Conservation (phyloP, 139 green algal species). For the Chlorella sp. region DNA sequence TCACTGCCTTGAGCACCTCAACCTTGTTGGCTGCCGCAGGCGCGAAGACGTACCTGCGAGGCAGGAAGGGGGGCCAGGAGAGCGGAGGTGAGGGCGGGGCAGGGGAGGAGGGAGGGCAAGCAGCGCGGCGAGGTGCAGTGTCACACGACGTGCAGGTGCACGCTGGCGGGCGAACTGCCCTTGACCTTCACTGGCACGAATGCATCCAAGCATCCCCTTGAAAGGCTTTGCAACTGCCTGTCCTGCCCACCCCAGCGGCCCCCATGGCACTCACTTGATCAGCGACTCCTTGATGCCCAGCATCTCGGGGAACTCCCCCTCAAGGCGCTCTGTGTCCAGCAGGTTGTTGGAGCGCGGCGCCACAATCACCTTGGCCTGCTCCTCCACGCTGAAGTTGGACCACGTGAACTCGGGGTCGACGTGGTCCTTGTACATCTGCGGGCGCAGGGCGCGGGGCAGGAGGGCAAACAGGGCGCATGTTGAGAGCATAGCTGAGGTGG, state of each 20-base stretch:
- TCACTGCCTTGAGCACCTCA: conserved; percentile 53
- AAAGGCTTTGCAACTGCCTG: neutral
- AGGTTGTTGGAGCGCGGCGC: conserved; percentile 97
- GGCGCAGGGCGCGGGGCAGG: neutral
- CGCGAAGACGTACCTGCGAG: conserved; percentile 61
- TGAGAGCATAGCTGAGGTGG: too few species aligned
- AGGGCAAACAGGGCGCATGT: neutral
- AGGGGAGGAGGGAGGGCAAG: neutral
- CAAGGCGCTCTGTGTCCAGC: conserved; percentile 90
- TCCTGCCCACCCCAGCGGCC: neutral
- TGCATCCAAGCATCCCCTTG: neutral
- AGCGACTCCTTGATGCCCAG: conserved; percentile 90
- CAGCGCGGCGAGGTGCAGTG: neutral
- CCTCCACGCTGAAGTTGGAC: conserved; percentile 94
- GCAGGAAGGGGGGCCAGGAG: neutral
- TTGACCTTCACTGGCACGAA: too few species aligned
- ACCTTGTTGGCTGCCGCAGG: conserved; percentile 57
- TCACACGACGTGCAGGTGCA: neutral
- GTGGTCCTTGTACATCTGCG: conserved; percentile 92
- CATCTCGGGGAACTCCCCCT: conserved; percentile 91
- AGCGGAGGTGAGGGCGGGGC: neutral
- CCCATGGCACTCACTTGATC: conserved; percentile 78
- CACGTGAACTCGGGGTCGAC: conserved; percentile 96
- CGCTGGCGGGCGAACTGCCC: neutral
- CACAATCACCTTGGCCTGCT: conserved; percentile 97